Percentiles rank a stretch among this genome's conserved stretches.
These are phyloP conservation scores for Rhizophagus prolifer DNA, from an alignment of 192 early-diverging fungal species.

Conservation along the genomic window DNA sequence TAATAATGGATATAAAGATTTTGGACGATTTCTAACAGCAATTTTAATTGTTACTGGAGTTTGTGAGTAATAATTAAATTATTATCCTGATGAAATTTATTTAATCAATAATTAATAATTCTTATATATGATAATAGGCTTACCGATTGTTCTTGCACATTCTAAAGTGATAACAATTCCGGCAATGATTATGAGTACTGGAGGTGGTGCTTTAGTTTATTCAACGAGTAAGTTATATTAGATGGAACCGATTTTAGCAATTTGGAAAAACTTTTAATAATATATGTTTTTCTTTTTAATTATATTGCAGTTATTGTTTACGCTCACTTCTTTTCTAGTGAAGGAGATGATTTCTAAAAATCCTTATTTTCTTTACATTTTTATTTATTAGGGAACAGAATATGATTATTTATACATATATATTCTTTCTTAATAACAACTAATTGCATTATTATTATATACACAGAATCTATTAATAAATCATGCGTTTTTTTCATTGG, in stretches of 20 bases:
- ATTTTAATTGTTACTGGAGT: constrained; percentile 92
- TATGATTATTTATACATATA: too few relatives aligned
- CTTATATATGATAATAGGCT: constrained; percentile 41
- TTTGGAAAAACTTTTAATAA: too few relatives aligned
- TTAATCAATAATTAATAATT: neutral
- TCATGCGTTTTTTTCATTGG: too few relatives aligned
- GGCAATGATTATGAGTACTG: constrained; percentile 89
- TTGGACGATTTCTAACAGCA: constrained; percentile 84
- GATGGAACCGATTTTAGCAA: too few relatives aligned
- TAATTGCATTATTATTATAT: too few relatives aligned
- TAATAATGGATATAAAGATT: constrained; percentile 52
- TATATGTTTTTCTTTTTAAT: constrained; percentile 2
- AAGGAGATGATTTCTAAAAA: constrained; percentile 54
- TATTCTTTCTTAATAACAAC: too few relatives aligned
- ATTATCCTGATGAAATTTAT: neutral
- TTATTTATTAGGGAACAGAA: too few relatives aligned
- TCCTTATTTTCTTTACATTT: too few relatives aligned
- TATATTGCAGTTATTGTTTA: constrained; percentile 52
- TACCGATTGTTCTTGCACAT: constrained; percentile 83
- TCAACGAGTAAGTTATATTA: constrained; percentile 67
- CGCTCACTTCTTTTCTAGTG: constrained; percentile 52
- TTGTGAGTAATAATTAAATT: constrained; percentile 47
- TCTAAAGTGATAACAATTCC: constrained; percentile 66
- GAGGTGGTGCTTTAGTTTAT: constrained; percentile 91
- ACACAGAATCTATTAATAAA: too few relatives aligned